phyloP scores from a whole-genome alignment of 495 filamentous ascomycete species.

The Bombardia bombarda region DNA sequence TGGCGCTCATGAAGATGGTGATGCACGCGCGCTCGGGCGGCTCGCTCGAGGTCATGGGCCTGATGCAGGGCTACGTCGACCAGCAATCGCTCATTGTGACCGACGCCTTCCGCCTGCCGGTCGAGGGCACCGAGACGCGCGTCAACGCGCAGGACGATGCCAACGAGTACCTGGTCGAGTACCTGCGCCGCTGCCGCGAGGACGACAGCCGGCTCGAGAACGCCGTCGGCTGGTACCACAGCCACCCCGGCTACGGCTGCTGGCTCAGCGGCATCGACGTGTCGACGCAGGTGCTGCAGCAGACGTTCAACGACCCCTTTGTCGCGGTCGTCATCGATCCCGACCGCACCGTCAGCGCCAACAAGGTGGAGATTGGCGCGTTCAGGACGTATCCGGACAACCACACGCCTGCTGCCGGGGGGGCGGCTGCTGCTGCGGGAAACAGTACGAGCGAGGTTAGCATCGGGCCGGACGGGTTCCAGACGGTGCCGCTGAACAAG shows the following conservation, averaged over 20 bases:
- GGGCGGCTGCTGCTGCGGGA: constrained; percentile 7
- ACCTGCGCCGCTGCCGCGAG: constrained; percentile 66
- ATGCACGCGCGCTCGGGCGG: constrained; percentile 96
- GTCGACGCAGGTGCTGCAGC: constrained; percentile 73
- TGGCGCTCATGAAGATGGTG: constrained; percentile 96
- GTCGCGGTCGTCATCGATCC: constrained; percentile 96
- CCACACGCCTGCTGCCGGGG: constrained; percentile 45
- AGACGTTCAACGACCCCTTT: constrained; percentile 79
- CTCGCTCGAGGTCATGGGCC: constrained; percentile 89
- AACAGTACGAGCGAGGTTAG: constrained; percentile 23
- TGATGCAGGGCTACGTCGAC: constrained; percentile 94
- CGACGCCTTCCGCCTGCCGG: constrained; percentile 87
- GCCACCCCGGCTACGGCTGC: constrained; percentile 95
- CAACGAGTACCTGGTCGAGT: constrained; percentile 92
- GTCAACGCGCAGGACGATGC: constrained; percentile 94
- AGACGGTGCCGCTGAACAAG: constrained; percentile 82
- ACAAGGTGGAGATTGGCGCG: constrained; percentile 95
- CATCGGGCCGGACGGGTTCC: constrained; percentile 52
- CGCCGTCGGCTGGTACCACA: constrained; percentile 96
- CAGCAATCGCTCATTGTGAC: constrained; percentile 84
- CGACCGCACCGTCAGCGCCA: constrained; percentile 88
- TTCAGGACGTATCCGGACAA: constrained; percentile 84
- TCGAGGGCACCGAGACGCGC: constrained; percentile 95
- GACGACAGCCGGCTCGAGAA: constrained; percentile 79
- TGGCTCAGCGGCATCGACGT: constrained; percentile 98